Evolutionary conservation across 148 eudicot genomes (phyloP).

Genomic region (Chenopodium formosanum): DNA sequence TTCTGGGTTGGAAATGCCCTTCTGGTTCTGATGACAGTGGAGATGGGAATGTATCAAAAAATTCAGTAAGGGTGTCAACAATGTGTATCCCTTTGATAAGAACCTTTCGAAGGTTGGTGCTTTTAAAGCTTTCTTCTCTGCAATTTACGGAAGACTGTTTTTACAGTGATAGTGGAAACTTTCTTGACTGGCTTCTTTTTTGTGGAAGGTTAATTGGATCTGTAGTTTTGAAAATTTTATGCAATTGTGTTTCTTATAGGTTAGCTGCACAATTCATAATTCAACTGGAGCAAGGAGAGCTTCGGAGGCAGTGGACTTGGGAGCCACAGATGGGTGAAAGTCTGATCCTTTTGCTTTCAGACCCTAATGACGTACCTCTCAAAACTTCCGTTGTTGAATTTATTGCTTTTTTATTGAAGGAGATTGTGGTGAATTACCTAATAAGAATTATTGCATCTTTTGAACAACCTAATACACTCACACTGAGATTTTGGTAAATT

Average conservation of each 20-base stretch:
- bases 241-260: constrained; percentile 38
- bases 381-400: constrained; percentile 8
- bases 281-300: constrained; percentile 69
- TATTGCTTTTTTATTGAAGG: constrained; percentile 1
- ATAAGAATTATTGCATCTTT: not conserved
- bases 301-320: constrained; percentile 86
- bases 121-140: not conserved
- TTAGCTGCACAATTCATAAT: constrained; percentile 63
- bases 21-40: constrained; percentile 86
- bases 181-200: not conserved
- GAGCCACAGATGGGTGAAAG: constrained; percentile 85
- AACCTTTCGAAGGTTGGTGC: constrained; percentile 76
- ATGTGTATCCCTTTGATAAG: constrained; percentile 67
- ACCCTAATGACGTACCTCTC: constrained; percentile 82
- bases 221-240: constrained; percentile 12
- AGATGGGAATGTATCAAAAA: constrained; percentile 55
- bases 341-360: constrained; percentile 87
- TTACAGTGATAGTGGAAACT: not conserved
- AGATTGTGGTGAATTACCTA: not conserved
- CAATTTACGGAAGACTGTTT: not conserved
- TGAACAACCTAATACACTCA: not conserved
- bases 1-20: constrained; percentile 78
- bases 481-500: not conserved
- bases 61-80: constrained; percentile 70
- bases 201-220: not conserved